These are phyloP conservation scores for Onygena corvina DNA, from an alignment of 2,329 filamentous ascomycete species.

Conservation along the genomic window DNA sequence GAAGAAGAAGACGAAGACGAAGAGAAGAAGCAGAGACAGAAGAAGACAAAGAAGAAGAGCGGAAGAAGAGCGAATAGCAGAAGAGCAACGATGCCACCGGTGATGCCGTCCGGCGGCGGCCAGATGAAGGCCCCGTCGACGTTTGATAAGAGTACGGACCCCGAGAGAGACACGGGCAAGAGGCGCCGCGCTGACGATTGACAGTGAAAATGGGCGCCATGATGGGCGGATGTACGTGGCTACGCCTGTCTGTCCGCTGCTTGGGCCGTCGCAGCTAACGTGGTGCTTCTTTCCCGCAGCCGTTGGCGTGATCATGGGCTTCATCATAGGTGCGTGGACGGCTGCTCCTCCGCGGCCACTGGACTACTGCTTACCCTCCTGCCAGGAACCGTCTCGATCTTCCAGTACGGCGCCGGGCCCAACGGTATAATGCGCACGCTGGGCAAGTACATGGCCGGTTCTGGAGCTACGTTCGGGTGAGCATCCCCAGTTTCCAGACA, in stretches of 20 bases:
- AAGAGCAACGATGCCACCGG: conserved; percentile 40
- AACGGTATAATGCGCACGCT: conserved; percentile 90
- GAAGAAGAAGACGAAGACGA: not conserved
- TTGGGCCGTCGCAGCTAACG: conserved; percentile 11
- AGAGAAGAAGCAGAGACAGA: not conserved
- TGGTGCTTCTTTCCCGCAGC: conserved; percentile 41
- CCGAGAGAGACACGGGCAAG: conserved; percentile 21
- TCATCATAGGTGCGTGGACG: conserved; percentile 71
- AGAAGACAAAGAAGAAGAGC: not conserved
- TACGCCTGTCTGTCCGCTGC: not conserved
- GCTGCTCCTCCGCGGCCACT: not conserved
- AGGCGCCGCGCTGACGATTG: conserved; percentile 8
- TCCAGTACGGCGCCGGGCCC: conserved; percentile 83
- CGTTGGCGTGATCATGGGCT: conserved; percentile 91
- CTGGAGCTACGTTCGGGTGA: conserved; percentile 91
- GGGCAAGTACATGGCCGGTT: conserved; percentile 93
- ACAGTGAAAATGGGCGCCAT: conserved; percentile 94
- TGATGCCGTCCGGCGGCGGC: conserved; percentile 41
- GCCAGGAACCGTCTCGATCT: conserved; percentile 79
- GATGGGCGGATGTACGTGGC: conserved; percentile 92
- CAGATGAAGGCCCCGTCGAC: conserved; percentile 50
- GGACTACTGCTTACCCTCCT: not conserved
- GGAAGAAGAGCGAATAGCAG: not conserved
- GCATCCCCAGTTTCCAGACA: conserved; percentile 18
- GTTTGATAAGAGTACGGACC: conserved; percentile 54